Conservation (phyloP, 208 protist species). For the Crithidia expoeki region DNA sequence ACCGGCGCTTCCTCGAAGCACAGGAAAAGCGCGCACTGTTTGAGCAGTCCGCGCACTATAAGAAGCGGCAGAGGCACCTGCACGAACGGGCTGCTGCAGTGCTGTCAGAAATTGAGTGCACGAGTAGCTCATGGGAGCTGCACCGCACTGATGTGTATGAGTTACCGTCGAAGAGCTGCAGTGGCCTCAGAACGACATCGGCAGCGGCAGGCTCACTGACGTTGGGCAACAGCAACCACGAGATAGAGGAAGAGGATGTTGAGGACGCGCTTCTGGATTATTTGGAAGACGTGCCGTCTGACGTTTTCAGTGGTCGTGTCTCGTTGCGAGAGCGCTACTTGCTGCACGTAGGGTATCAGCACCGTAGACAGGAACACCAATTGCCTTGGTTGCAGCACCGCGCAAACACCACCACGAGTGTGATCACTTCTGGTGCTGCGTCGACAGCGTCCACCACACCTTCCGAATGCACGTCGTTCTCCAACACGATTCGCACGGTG, state of each 20-base stretch:
- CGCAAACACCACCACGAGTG: background rate
- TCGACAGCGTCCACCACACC: background rate
- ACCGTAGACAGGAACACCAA: slow-evolving; percentile 23
- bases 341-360: slow-evolving; percentile 41
- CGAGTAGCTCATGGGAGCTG: slow-evolving; percentile 63
- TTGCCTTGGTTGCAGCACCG: slow-evolving; percentile 7
- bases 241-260: slow-evolving; percentile 23
- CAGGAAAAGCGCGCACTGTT: slow-evolving; percentile 39
- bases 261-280: slow-evolving; percentile 72
- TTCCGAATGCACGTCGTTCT: background rate
- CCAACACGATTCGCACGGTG: background rate
- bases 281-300: slow-evolving; percentile 54
- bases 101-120: slow-evolving; percentile 47
- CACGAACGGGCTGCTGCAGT: slow-evolving; percentile 39
- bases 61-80: slow-evolving; percentile 32
- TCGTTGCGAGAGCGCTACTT: slow-evolving; percentile 74
- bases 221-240: background rate
- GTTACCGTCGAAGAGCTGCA: background rate
- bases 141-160: slow-evolving; percentile 57
- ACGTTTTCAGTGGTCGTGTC: slow-evolving; percentile 59
- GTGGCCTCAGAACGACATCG: background rate
- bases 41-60: slow-evolving; percentile 54
- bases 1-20: slow-evolving; percentile 13
- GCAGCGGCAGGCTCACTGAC: slow-evolving; percentile 9
- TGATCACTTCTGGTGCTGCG: background rate